Evolutionary conservation across 2,329 filamentous ascomycete species (phyloP).

Genomic region (Ophiostoma australiae): DNA sequence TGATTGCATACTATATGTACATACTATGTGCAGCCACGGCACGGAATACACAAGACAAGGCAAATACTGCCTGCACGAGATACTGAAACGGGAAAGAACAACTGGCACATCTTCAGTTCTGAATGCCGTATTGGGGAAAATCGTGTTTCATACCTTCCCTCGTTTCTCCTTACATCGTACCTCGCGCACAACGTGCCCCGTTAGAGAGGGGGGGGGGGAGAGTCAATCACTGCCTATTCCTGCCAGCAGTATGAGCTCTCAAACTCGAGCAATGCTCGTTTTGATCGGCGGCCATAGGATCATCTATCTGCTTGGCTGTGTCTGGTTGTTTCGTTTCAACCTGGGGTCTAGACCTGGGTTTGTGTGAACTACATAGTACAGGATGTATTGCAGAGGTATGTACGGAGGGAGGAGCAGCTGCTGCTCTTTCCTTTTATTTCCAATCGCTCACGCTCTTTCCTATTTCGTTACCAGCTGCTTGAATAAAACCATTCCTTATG

Average conservation of each 20-base stretch:
- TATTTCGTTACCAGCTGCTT: not conserved
- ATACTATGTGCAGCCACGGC: no score
- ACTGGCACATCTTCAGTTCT: not conserved
- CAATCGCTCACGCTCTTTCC: not conserved
- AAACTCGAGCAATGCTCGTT: not conserved
- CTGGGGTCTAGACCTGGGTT: not conserved
- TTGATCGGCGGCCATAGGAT: not conserved
- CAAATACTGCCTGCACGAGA: no score
- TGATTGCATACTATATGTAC: no score
- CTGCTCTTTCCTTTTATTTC: not conserved
- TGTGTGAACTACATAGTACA: not conserved
- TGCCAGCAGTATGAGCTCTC: not conserved
- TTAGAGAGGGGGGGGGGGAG: not conserved
- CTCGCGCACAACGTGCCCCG: conserved; percentile 4
- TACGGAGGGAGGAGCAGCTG: not conserved
- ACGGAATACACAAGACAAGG: not conserved
- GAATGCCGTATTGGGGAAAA: not conserved
- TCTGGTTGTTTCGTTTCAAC: not conserved
- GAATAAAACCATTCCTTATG: not conserved
- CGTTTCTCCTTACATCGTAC: not conserved
- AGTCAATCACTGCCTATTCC: conserved; percentile 1
- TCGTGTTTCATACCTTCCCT: not conserved
- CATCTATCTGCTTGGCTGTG: not conserved
- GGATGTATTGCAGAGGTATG: not conserved
- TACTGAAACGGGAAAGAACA: not conserved